Base-by-base conservation (phyloP, 2,329 filamentous ascomycete genomes). In the Beauveria pseudobassiana region DNA sequence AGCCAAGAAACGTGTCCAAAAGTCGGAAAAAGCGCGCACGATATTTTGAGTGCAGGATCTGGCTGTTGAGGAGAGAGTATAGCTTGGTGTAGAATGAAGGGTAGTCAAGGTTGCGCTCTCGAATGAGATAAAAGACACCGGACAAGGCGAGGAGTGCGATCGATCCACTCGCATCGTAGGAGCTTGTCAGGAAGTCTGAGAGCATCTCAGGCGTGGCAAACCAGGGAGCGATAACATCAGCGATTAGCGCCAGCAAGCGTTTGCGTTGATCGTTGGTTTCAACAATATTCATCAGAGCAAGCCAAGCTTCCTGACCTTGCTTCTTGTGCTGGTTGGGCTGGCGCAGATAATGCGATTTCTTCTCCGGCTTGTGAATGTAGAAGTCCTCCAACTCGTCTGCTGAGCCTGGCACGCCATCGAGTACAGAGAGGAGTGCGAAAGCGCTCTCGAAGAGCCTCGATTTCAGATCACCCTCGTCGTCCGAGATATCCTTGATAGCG, bases 111-210 rank as follows among this genome's bases (percentile, higher is more conserved):
- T 99, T 99, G 71, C 91, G 90, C 72, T 95, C 86, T 66, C 90
- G 87, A 68, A 99, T 98, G 58, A 99, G 83, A 72, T 96, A 95
- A 77, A 96, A 99, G 51, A 99, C 87, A 57, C 95, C 95, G 1
- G 91, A 96, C 1, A 99, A 80, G 1, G 96, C 92, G 22, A 97
- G 82, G 5, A 99, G 81, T 5, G 95, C 93, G 53, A 87, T 91
- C 16, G 91, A 89, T 50, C 95, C 95, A 57, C 93, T 92, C 8
- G 87, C 79, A 69, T 97, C 83, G 77, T 96, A 98, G 34, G 88
- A 96, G 75, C 95, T 91, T n/a, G 92, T 96, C 61, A 99, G 78
- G 74, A 98, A 99, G 77, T 99, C 95, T 81, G 96, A 92, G 40
- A 99, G 82, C 46, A 96, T 81, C 70, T 98, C 93, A 1, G 92